Percentiles rank a stretch among this genome's conserved stretches.
These are phyloP conservation scores for Vararia minispora DNA, from an alignment of 768 basidiomycete species.

Conservation along the genomic window DNA sequence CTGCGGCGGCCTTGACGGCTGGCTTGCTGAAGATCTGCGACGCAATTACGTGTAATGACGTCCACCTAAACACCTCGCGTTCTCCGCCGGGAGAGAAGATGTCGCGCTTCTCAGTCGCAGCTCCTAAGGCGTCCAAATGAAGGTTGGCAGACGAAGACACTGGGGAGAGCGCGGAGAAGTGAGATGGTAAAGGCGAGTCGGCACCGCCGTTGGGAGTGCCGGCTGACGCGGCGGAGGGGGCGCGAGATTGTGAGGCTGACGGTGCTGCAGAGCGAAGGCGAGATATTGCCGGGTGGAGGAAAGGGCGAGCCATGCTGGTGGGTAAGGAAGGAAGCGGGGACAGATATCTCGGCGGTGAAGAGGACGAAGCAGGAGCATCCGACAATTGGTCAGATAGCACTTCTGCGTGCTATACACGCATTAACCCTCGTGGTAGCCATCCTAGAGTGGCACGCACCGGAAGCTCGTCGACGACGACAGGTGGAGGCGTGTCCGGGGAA, in stretches of 20 bases:
- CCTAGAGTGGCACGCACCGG: conserved; percentile 23
- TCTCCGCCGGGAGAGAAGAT: conserved; percentile 17
- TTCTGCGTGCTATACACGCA: conserved; percentile 26
- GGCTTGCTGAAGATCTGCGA: conserved; percentile 43
- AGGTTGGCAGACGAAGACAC: conserved; percentile 50
- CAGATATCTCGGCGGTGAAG: conserved; percentile 23
- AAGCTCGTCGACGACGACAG: conserved; percentile 4
- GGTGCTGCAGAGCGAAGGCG: conserved; percentile 65
- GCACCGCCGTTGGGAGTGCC: conserved; percentile 35
- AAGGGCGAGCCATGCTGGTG: conserved; percentile 39
- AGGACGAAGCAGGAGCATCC: conserved; percentile 20
- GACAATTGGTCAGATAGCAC: conserved; percentile 23
- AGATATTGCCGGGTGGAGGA: conserved; percentile 65
- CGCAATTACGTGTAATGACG: conserved; percentile 47
- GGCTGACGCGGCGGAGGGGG: conserved; percentile 30
- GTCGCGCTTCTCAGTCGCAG: conserved; percentile 12
- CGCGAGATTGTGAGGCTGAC: conserved; percentile 30
- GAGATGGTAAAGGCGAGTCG: conserved; percentile 46
- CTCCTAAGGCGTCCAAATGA: no score
- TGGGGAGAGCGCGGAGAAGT: conserved; percentile 62
- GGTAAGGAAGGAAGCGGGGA: conserved; percentile 28
- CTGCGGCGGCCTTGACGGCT: conserved; percentile 46
- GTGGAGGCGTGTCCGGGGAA: not conserved
- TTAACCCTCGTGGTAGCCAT: no score
- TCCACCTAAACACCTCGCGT: conserved; percentile 70